Percentiles rank a stretch among this genome's conserved stretches.
These are phyloP conservation scores for Capronia coronata DNA, from an alignment of 2,329 filamentous ascomycete genomes.

Conservation along the genomic window DNA sequence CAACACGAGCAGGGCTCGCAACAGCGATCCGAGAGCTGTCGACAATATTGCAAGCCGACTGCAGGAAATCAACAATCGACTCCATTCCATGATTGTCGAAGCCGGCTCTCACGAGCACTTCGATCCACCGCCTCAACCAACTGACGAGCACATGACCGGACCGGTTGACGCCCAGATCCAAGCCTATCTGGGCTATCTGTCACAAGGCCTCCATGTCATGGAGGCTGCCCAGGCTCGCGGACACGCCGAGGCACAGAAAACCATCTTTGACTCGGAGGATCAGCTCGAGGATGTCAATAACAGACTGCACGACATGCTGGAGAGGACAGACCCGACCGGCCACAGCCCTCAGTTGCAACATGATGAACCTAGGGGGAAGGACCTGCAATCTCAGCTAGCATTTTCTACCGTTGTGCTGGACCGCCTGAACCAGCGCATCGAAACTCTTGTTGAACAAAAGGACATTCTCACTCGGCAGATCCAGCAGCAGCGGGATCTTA, in stretches of 20 bases:
- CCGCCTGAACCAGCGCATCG: conserved; percentile 69
- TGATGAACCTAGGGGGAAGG: conserved; percentile 51
- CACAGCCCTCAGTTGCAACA: conserved; percentile 48
- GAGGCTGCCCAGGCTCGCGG: conserved; percentile 50
- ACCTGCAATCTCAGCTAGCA: conserved; percentile 61
- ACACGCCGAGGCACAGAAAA: conserved; percentile 29
- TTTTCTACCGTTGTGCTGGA: conserved; percentile 75
- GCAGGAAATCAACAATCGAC: conserved; percentile 58
- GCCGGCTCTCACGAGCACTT: conserved; percentile 34
- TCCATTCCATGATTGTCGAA: conserved; percentile 60
- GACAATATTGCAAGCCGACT: conserved; percentile 59
- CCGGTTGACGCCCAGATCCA: conserved; percentile 23
- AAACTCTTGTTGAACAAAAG: conserved; percentile 77
- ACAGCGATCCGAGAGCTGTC: conserved; percentile 33
- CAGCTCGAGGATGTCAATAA: conserved; percentile 59
- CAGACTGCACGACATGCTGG: conserved; percentile 56
- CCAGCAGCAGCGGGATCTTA: conserved; percentile 88
- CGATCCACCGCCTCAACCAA: conserved; percentile 35
- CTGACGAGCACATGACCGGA: conserved; percentile 28
- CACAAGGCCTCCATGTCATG: conserved; percentile 57
- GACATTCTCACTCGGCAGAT: conserved; percentile 83
- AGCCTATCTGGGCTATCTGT: conserved; percentile 64
- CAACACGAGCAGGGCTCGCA: conserved; percentile 24
- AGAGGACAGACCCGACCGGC: conserved; percentile 40
- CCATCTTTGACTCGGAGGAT: conserved; percentile 43